Conservation (phyloP, 345 rosid species). For the Luvunga scandens region DNA sequence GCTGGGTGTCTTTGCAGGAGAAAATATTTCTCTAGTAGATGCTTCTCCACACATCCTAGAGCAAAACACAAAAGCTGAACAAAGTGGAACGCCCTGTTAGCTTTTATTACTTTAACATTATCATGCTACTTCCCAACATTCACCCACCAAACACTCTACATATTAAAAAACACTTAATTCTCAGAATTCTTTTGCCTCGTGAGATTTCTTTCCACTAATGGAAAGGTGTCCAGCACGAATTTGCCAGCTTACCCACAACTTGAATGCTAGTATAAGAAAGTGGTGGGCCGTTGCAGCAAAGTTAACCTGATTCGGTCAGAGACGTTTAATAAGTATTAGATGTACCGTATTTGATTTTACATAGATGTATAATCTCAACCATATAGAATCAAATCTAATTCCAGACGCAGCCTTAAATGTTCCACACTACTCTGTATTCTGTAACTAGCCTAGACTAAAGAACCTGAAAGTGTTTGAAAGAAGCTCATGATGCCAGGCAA, state of each 20-base stretch:
- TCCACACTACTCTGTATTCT: neutral
- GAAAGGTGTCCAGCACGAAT: constrained; percentile 24
- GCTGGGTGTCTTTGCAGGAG: constrained; percentile 16
- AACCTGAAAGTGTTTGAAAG: neutral
- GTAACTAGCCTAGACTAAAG: neutral
- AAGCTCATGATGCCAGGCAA: neutral
- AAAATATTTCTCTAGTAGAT: neutral
- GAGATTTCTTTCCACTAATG: constrained; percentile 39
- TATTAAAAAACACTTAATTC: neutral
- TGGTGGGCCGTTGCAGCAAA: constrained; percentile 28
- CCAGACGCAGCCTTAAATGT: neutral
- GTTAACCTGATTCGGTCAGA: constrained; percentile 6
- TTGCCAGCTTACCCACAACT: constrained; percentile 31
- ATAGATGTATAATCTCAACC: neutral
- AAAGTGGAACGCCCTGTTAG: constrained; percentile 32
- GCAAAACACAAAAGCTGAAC: constrained; percentile 12
- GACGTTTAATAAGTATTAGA: neutral
- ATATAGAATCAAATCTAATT: neutral
- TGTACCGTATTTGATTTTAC: neutral
- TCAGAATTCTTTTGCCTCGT: neutral
- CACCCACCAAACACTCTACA: neutral
- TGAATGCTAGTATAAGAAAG: constrained; percentile 17
- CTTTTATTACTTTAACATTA: constrained; percentile 20
- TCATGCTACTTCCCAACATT: constrained; percentile 13
- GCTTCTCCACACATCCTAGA: constrained; percentile 26